A percentile compares a stretch with the other conserved stretches of the same genome.
Conservation (phyloP, 768 basidiomycete genomes). For the Mycena alexandri region DNA sequence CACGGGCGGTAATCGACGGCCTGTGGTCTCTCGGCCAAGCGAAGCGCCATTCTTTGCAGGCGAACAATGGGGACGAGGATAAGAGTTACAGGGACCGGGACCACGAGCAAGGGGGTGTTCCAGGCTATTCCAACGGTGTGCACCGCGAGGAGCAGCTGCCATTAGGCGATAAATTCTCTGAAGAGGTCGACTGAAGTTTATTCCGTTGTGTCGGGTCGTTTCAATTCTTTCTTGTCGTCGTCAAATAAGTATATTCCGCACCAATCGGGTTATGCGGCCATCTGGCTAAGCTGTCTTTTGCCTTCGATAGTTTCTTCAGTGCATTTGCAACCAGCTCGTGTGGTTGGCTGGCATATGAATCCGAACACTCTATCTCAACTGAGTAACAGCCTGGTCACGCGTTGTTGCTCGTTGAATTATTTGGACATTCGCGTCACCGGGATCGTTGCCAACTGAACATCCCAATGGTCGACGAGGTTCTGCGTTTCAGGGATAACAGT, state of each 20-base stretch:
- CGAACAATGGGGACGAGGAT: slow-evolving; percentile 11
- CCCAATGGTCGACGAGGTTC: background rate
- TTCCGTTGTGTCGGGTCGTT: slow-evolving; percentile 13
- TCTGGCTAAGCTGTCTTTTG: slow-evolving; percentile 10
- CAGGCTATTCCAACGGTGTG: slow-evolving; percentile 16
- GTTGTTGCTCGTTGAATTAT: background rate
- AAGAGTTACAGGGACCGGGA: slow-evolving; percentile 9
- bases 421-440: background rate
- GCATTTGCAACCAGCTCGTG: slow-evolving; percentile 12
- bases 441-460: background rate
- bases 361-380: background rate
- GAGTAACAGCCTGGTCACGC: slow-evolving; percentile 3
- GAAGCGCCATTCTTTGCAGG: slow-evolving; percentile 16
- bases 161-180: slow-evolving; percentile 14
- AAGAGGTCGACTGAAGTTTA: slow-evolving; percentile 19
- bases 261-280: slow-evolving; percentile 8
- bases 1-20: slow-evolving; percentile 14
- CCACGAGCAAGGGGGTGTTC: slow-evolving; percentile 13
- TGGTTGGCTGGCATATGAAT: slow-evolving; percentile 11
- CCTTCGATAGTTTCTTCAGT: slow-evolving; percentile 10
- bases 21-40: slow-evolving; percentile 21
- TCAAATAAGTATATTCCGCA: slow-evolving; percentile 9
- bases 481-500: background rate
- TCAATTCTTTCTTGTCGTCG: slow-evolving; percentile 15
- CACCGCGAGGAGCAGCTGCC: slow-evolving; percentile 13